Percentiles rank a stretch among this genome's conserved stretches.
These are phyloP conservation scores for Trichophyton simii DNA, from an alignment of 2,329 filamentous ascomycete genomes.

Conservation along the genomic window DNA sequence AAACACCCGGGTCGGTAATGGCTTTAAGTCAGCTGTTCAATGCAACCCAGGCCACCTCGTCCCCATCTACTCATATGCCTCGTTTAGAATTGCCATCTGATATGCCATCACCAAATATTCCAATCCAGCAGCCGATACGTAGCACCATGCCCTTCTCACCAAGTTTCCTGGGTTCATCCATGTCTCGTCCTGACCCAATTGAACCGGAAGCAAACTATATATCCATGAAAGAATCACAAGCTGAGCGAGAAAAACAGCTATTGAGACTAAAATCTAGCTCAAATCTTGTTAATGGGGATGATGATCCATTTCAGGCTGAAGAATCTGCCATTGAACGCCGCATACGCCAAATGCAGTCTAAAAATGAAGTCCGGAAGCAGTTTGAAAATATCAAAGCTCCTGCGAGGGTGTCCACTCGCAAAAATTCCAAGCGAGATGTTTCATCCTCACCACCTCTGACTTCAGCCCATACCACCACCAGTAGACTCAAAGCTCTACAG, in stretches of 20 bases:
- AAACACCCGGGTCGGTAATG: constrained; percentile 29
- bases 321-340: constrained; percentile 28
- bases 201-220: constrained; percentile 35
- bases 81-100: constrained; percentile 32
- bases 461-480: not conserved
- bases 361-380: constrained; percentile 25
- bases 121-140: constrained; percentile 29
- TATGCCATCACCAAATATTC: constrained; percentile 38
- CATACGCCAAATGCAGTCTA: constrained; percentile 22
- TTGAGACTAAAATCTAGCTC: constrained; percentile 11
- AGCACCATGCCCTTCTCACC: constrained; percentile 29
- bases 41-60: constrained; percentile 37
- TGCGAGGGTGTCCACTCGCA: constrained; percentile 15
- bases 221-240: constrained; percentile 36
- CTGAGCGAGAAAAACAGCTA: constrained; percentile 25
- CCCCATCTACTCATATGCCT: constrained; percentile 28
- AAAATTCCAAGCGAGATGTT: constrained; percentile 7
- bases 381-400: constrained; percentile 27
- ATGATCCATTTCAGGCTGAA: constrained; percentile 31
- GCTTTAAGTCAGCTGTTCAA: constrained; percentile 38
- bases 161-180: constrained; percentile 19
- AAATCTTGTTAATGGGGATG: not conserved
- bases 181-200: constrained; percentile 25
- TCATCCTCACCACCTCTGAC: constrained; percentile 7
- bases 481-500: not conserved